Evolutionary conservation across 192 early-diverging fungal genomes (phyloP).

Genomic region (Mortierella hygrophila): DNA sequence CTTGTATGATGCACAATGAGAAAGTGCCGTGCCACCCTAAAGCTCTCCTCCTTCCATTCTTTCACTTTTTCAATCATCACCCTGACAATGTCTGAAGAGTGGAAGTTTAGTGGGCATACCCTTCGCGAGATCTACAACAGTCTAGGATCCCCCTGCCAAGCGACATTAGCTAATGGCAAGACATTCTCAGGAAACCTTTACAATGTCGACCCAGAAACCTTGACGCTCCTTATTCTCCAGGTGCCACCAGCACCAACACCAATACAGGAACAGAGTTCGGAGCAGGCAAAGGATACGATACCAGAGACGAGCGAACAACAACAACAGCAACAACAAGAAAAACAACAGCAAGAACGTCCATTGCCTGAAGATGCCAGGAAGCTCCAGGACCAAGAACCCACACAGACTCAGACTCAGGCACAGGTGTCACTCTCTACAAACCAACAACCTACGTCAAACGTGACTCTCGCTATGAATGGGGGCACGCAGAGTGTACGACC

Average conservation of each 20-base stretch:
- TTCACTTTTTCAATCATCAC: background rate
- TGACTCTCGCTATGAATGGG: background rate
- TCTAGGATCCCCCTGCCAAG: conserved; percentile 20
- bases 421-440: background rate
- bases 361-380: background rate
- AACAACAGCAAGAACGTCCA: background rate
- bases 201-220: conserved; percentile 54
- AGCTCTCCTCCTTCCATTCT: background rate
- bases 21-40: background rate
- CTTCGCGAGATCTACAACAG: conserved; percentile 31
- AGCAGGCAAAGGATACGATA: background rate
- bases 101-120: conserved; percentile 28
- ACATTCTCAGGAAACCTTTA: conserved; percentile 42
- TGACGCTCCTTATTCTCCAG: conserved; percentile 33
- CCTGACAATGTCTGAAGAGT: conserved; percentile 19
- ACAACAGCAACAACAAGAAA: background rate
- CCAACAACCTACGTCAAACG: background rate
- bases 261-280: background rate
- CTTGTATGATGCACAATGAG: background rate
- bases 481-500: background rate
- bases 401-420: background rate
- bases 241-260: background rate
- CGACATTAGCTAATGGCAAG: conserved; percentile 33
- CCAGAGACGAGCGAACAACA: background rate
- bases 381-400: background rate